These are phyloP conservation scores for Neoscytalidium dimidiatum DNA, from an alignment of 2,329 filamentous ascomycete species.

Conservation along the genomic window DNA sequence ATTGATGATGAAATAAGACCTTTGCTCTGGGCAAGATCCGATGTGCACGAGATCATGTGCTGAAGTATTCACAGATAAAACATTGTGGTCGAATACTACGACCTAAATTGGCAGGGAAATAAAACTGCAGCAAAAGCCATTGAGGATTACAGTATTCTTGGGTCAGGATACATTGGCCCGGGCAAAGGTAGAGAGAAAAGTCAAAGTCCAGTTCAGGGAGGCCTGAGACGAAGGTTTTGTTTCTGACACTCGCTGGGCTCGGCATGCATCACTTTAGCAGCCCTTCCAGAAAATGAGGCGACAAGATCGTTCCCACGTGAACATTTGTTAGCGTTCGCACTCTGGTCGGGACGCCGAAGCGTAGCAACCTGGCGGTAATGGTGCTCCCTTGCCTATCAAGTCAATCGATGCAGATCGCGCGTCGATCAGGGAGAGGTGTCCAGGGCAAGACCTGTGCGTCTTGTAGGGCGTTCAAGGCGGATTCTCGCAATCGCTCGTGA, in stretches of 20 bases:
- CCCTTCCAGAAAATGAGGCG: not conserved
- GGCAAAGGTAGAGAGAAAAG: no score
- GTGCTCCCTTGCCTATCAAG: not conserved
- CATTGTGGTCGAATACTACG: no score
- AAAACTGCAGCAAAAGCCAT: no score
- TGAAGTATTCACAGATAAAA: no score
- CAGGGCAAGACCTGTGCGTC: not conserved
- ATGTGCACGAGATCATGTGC: no score
- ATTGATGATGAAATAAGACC: no score
- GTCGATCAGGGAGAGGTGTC: constrained; percentile 1
- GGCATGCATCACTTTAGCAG: not conserved
- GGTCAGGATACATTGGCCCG: no score
- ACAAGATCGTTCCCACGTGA: not conserved
- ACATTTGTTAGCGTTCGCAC: not conserved
- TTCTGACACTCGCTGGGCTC: not conserved
- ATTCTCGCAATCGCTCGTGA: not conserved
- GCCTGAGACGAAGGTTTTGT: no score
- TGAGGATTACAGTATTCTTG: no score
- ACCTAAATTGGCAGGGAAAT: no score
- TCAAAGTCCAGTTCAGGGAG: no score
- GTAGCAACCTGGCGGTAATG: not conserved
- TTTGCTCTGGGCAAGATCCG: no score
- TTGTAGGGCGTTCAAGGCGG: not conserved
- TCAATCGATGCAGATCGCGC: constrained; percentile 7
- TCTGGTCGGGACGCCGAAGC: not conserved